Conservation (phyloP, 352 stramenopile genomes). For the Phytophthora quininea region DNA sequence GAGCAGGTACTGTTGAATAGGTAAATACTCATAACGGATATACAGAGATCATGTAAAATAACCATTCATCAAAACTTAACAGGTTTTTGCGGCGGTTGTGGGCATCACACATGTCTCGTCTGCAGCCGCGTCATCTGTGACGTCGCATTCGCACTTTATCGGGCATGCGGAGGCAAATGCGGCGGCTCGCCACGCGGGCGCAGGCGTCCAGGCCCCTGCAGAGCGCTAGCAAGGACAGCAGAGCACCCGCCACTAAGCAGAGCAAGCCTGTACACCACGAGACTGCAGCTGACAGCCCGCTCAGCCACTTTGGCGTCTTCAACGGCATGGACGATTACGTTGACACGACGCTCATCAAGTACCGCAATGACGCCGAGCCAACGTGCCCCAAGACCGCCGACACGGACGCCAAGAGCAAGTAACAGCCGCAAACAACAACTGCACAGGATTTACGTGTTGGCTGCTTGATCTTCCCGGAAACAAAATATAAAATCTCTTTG, state of each 20-base stretch:
- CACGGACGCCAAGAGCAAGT: slow-evolving; percentile 6
- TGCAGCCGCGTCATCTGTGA: slow-evolving; percentile 15
- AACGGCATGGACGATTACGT: slow-evolving; percentile 75
- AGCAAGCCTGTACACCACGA: slow-evolving; percentile 1
- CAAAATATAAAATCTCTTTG: slow-evolving; percentile 45
- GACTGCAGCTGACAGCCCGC: slow-evolving; percentile 22
- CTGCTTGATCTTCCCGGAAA: slow-evolving; percentile 28
- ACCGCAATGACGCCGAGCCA: slow-evolving; percentile 38
- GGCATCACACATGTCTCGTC: neutral
- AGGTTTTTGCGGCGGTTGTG: neutral
- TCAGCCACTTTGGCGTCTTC: slow-evolving; percentile 72
- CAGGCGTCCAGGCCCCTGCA: slow-evolving; percentile 18
- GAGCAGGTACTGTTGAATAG: too few relatives aligned
- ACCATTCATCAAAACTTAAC: neutral
- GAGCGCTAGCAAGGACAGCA: slow-evolving; percentile 6
- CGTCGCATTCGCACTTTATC: slow-evolving; percentile 7
- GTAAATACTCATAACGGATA: too few relatives aligned
- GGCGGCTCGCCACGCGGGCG: slow-evolving; percentile 22
- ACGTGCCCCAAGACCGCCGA: neutral
- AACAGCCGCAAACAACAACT: slow-evolving; percentile 9
- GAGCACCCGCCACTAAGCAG: slow-evolving; percentile 1
- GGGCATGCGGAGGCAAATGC: slow-evolving; percentile 6
- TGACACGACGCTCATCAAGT: slow-evolving; percentile 68
- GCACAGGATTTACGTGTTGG: slow-evolving; percentile 27
- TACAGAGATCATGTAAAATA: too few relatives aligned